Evolutionary conservation across 441 rosid genomes (phyloP), one percentile per base, ranked within the genome.

Genomic region (Sinapis alba): DNA sequence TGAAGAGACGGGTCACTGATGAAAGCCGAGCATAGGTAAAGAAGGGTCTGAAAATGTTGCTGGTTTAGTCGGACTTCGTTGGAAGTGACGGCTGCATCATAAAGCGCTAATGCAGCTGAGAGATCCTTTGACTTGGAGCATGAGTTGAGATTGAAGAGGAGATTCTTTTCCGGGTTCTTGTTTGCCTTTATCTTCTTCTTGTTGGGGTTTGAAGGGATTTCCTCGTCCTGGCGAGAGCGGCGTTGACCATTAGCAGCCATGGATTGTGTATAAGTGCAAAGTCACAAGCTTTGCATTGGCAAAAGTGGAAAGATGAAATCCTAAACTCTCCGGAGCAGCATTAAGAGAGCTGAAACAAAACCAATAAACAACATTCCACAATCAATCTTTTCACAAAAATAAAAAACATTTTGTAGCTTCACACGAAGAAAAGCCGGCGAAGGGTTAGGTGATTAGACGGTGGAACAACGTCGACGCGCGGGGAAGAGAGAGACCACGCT

Each of bases 61-160:
- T 81, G 92, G 65, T 65, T 80, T 63, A 91, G 83, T 5, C 77
- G 80, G 62, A 78, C 67, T 9, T 79, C 77, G 19, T 72, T 71
- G 5, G 81, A 72, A 15, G 82, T 61, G 7, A 69, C 4, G 0
- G 88, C 83, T 43, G 81, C 64, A 30, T 88, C 86, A 62, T 83
- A 91, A 8, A 91, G 83, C 7, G 89, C 75, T 47, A 91, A 76
- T 1, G 97, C 93, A 58, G 89, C 78, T 11, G 36, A 47, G 51
- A 91, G 86, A 62, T 91, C 88, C 72, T 86, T 86, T 32, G 84
- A 69, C 67, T 86, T 91, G 34, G 93, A 83, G 63, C 78, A 85
- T 3, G 82, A 82, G 28, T 88, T 83, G 56, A 91, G 91, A 28
- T 51, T 79, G 27, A 81, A 7, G 45, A 84, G 84, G 73, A 91